Percentiles rank a stretch among this genome's conserved stretches.
phyloP scores from a whole-genome alignment of 352 stramenopile genomes.

The Globisporangium rhizosaccharum region DNA sequence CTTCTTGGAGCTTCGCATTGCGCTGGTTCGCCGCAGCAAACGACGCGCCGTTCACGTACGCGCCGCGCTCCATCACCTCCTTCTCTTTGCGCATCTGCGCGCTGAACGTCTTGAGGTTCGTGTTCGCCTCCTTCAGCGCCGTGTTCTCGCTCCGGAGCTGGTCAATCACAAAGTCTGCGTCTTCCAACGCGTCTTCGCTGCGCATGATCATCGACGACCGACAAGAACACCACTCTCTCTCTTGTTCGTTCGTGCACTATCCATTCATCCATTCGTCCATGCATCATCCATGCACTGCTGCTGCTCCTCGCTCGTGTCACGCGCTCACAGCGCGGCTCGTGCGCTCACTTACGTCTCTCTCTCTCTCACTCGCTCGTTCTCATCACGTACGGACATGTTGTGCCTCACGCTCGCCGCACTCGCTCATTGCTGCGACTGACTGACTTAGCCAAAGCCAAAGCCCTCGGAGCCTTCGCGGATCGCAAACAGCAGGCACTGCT shows the following conservation, averaged over 20 bases:
- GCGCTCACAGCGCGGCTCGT: too few species aligned
- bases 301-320: too few species aligned
- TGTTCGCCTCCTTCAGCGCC: conserved; percentile 78
- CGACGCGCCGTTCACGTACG: conserved; percentile 83
- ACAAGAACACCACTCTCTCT: not conserved
- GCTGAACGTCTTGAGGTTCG: conserved; percentile 79
- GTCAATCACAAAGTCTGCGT: conserved; percentile 80
- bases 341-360: not conserved
- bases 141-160: conserved; percentile 79
- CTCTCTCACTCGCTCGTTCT: not conserved
- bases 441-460: conserved; percentile 96
- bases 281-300: too few species aligned
- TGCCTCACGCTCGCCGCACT: not conserved
- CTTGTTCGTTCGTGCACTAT: not conserved
- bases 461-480: conserved; percentile 97
- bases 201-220: conserved; percentile 76
- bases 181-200: conserved; percentile 72
- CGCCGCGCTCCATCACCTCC: conserved; percentile 84
- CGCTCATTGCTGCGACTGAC: not conserved
- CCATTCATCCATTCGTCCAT: too few species aligned
- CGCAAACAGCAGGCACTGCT: conserved; percentile 95
- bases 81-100: conserved; percentile 86
- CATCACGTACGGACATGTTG: not conserved
- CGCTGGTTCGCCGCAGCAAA: conserved; percentile 83
- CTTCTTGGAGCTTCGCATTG: conserved; percentile 80